Percentiles rank a stretch among this genome's conserved stretches.
Evolutionary conservation across 2,329 filamentous ascomycete species (phyloP).

Genomic region (Neoscytalidium dimidiatum): DNA sequence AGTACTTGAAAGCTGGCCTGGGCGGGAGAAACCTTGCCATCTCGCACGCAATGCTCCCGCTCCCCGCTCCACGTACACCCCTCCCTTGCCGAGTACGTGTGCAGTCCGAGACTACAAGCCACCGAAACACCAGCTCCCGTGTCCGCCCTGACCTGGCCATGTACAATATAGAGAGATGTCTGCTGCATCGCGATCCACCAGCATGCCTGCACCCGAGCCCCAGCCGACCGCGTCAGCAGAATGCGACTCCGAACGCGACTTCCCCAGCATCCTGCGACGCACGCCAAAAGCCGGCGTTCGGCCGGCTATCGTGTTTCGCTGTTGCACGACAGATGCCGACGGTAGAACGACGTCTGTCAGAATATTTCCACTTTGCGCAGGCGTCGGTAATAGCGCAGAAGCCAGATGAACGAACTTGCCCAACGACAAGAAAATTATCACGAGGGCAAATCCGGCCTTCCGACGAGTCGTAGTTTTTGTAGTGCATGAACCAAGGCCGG

Average conservation of each 20-base stretch:
- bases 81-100: no score
- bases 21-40: no score
- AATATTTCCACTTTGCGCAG: neutral
- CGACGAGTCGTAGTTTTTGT: neutral
- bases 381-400: neutral
- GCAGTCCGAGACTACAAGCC: no score
- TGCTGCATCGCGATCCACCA: neutral
- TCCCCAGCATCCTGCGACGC: neutral
- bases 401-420: no score
- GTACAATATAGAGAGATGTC: neutral
- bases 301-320: neutral
- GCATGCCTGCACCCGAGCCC: neutral
- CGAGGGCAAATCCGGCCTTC: neutral
- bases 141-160: no score
- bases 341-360: neutral
- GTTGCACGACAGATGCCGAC: neutral
- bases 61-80: no score
- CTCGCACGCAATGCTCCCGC: no score
- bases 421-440: neutral
- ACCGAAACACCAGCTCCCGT: no score
- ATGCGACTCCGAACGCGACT: neutral
- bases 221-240: neutral
- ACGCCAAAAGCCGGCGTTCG: neutral
- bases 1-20: neutral
- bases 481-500: neutral